phyloP scores from a whole-genome alignment of 257 asterid species.

The Sherardia arvensis region DNA sequence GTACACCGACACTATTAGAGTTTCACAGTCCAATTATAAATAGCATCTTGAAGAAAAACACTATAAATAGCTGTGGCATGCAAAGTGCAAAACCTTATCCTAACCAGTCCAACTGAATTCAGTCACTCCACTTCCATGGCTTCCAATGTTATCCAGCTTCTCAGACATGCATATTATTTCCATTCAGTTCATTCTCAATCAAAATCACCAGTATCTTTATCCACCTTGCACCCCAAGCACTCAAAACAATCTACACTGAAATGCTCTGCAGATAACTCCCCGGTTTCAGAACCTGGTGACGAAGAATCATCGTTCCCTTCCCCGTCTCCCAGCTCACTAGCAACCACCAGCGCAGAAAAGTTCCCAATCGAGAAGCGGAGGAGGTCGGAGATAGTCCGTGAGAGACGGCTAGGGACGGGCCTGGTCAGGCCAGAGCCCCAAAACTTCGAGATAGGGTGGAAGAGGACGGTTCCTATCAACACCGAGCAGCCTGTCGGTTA shows the following conservation, averaged over 20 bases:
- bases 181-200: conserved; percentile 16
- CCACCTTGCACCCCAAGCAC: conserved; percentile 1
- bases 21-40: background rate
- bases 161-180: conserved; percentile 22
- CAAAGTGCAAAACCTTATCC: conserved; percentile 27
- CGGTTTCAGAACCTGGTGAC: conserved; percentile 21
- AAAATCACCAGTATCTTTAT: background rate
- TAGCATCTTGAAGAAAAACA: background rate
- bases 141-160: conserved; percentile 32
- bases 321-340: conserved; percentile 35
- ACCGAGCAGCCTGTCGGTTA: conserved; percentile 69
- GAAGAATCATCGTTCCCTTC: conserved; percentile 24
- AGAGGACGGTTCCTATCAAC: conserved; percentile 57
- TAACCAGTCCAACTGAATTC: background rate
- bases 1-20: too few species aligned
- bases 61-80: background rate
- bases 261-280: conserved; percentile 19
- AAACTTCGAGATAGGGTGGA: conserved; percentile 88
- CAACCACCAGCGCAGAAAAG: conserved; percentile 46
- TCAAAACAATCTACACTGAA: conserved; percentile 20
- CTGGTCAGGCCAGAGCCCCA: conserved; percentile 59
- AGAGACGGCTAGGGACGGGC: conserved; percentile 32
- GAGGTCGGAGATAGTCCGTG: conserved; percentile 58
- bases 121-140: conserved; percentile 28
- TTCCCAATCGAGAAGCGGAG: conserved; percentile 68